Conservation (phyloP, 83 land plant species). For the Diphasiastrum complanatum region DNA sequence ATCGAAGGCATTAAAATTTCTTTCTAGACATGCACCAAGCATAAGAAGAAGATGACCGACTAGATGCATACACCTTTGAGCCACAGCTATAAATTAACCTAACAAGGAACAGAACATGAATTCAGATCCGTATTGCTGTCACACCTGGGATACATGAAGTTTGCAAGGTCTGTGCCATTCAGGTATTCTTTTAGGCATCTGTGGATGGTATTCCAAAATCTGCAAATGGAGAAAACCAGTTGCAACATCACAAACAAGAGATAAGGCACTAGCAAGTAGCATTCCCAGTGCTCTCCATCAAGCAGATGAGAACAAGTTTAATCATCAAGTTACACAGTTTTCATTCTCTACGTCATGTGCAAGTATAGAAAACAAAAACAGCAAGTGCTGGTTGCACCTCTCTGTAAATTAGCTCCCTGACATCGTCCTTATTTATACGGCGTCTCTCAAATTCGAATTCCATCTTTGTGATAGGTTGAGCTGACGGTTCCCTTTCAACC, state of each 20-base stretch:
- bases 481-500: slow-evolving; percentile 18
- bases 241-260: neutral
- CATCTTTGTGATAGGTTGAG: slow-evolving; percentile 21
- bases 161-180: slow-evolving; percentile 13
- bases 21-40: no score
- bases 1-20: neutral
- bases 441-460: slow-evolving; percentile 25
- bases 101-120: neutral
- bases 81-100: no score
- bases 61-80: neutral
- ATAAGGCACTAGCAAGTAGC: no score
- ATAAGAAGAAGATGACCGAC: neutral
- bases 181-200: slow-evolving; percentile 17
- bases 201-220: slow-evolving; percentile 26
- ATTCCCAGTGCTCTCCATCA: no score
- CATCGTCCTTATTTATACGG: slow-evolving; percentile 14
- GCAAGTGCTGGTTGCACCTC: slow-evolving; percentile 8
- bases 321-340: no score
- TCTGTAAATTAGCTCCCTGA: slow-evolving; percentile 24
- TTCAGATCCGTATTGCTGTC: neutral
- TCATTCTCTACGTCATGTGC: neutral
- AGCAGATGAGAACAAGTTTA: no score
- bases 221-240: neutral
- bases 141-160: slow-evolving; percentile 25
- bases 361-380: neutral